Conservation (phyloP, 2,329 filamentous ascomycete species). For the Hypoxylon sp. region DNA sequence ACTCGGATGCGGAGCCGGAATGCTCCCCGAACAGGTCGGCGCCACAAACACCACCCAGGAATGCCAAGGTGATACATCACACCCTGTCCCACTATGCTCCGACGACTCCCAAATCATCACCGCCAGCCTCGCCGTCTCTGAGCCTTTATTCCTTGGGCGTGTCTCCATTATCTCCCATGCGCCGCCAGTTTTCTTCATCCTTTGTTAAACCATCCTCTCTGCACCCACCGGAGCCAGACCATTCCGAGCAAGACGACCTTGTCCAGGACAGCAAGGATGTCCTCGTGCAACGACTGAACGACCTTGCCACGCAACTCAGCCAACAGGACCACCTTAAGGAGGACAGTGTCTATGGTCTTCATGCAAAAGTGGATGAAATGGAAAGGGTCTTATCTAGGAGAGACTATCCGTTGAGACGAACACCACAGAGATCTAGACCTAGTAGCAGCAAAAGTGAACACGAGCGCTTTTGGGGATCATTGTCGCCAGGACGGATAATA, state of each 20-base stretch:
- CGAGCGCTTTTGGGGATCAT: constrained; percentile 55
- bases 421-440: constrained; percentile 35
- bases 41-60: constrained; percentile 45
- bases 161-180: constrained; percentile 52
- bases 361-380: constrained; percentile 62
- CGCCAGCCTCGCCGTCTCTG: constrained; percentile 50
- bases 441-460: constrained; percentile 34
- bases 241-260: constrained; percentile 47
- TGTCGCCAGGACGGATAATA: constrained; percentile 49
- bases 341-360: constrained; percentile 56
- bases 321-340: constrained; percentile 48
- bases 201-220: constrained; percentile 45
- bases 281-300: constrained; percentile 61
- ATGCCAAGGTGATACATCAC: constrained; percentile 28
- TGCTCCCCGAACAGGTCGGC: constrained; percentile 36
- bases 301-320: constrained; percentile 48
- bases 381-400: constrained; percentile 51
- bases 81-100: constrained; percentile 42
- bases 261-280: constrained; percentile 60
- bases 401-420: constrained; percentile 38
- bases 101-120: constrained; percentile 45
- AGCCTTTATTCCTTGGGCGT: constrained; percentile 49
- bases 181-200: constrained; percentile 47
- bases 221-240: constrained; percentile 38
- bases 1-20: constrained; percentile 46